phyloP scores from a whole-genome alignment of 2,329 filamentous ascomycete genomes.

The Apiospora kogelbergensis region DNA sequence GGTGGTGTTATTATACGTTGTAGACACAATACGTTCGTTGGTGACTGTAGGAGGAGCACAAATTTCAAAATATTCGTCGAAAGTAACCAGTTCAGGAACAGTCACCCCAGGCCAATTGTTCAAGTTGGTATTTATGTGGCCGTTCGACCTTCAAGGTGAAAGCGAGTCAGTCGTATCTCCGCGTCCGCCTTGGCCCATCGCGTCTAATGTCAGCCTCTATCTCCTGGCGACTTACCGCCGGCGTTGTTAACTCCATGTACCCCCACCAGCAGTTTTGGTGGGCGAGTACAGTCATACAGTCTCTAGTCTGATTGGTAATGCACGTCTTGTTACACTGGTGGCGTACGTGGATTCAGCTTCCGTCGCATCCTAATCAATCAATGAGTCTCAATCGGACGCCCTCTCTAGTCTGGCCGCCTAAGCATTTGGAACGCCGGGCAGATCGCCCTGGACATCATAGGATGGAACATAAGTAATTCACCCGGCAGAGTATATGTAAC shows the following conservation, averaged over 20 bases:
- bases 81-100: not conserved
- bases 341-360: not conserved
- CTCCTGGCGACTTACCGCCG: not conserved
- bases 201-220: not conserved
- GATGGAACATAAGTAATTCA: too few relatives aligned
- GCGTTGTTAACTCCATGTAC: not conserved
- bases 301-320: not conserved
- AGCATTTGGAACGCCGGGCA: too few relatives aligned
- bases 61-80: too few relatives aligned
- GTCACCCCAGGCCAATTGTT: too few relatives aligned
- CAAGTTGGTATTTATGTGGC: too few relatives aligned
- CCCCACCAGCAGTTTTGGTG: not conserved
- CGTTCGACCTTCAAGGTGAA: too few relatives aligned
- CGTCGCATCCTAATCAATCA: not conserved
- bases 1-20: not conserved
- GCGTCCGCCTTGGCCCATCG: not conserved
- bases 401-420: too few relatives aligned
- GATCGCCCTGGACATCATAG: too few relatives aligned
- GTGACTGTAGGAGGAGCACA: too few relatives aligned
- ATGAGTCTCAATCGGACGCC: not conserved
- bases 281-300: not conserved
- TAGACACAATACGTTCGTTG: too few relatives aligned
- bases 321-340: not conserved
- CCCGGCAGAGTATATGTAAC: not conserved
- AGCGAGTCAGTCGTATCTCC: too few relatives aligned